phyloP scores from a whole-genome alignment of 2,329 filamentous ascomycete species.

The Penicillium sp. region DNA sequence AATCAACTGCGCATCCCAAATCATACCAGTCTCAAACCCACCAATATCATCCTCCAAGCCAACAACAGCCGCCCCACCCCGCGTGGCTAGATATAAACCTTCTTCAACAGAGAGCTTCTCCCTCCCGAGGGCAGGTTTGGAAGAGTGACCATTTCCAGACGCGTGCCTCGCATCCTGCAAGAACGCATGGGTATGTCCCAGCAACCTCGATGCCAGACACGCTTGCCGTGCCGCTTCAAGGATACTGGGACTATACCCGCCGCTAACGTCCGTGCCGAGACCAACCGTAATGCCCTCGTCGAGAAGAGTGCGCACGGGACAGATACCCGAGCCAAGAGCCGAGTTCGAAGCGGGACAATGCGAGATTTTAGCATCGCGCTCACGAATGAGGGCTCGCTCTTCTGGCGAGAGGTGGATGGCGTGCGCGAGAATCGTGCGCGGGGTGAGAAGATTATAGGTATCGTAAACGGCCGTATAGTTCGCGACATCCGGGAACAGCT shows the following conservation, averaged over 20 bases:
- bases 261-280: constrained; percentile 83
- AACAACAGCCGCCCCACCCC: constrained; percentile 78
- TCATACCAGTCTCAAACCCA: constrained; percentile 76
- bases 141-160: background rate
- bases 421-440: constrained; percentile 76
- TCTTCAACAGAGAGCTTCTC: constrained; percentile 77
- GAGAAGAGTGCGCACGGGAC: constrained; percentile 69
- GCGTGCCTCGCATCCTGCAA: background rate
- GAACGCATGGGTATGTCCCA: constrained; percentile 43
- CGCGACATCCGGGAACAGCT: constrained; percentile 59
- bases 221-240: constrained; percentile 81
- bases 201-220: constrained; percentile 67
- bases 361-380: constrained; percentile 59
- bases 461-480: constrained; percentile 80
- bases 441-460: constrained; percentile 59
- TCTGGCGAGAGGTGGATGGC: constrained; percentile 65
- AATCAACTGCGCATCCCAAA: constrained; percentile 86
- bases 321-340: constrained; percentile 71
- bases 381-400: constrained; percentile 61
- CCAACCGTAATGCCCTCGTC: constrained; percentile 72
- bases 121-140: constrained; percentile 32
- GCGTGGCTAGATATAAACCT: constrained; percentile 75
- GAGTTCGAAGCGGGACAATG: constrained; percentile 82
- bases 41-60: constrained; percentile 68
- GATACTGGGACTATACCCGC: constrained; percentile 76